phyloP scores from a whole-genome alignment of 768 basidiomycete species.

The Trametes elegans region DNA sequence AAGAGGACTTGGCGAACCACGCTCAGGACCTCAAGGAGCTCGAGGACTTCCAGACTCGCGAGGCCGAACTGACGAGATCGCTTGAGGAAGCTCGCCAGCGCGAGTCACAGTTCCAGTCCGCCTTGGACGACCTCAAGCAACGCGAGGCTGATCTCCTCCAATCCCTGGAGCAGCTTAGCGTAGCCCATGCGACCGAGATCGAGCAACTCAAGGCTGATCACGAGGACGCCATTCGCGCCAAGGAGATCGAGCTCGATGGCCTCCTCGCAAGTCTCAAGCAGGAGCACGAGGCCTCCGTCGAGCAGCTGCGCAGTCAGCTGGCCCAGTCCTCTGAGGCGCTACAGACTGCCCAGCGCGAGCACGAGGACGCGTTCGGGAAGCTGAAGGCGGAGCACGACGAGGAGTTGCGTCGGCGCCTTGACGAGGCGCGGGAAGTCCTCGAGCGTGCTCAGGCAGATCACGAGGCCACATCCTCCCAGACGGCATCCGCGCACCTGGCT shows the following conservation, averaged over 20 bases:
- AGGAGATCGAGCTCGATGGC: conserved; percentile 41
- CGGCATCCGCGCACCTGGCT: conserved; percentile 51
- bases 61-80: conserved; percentile 48
- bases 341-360: conserved; percentile 46
- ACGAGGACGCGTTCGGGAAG: conserved; percentile 58
- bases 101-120: conserved; percentile 52
- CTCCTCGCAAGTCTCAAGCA: conserved; percentile 45
- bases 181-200: conserved; percentile 47
- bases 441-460: conserved; percentile 53
- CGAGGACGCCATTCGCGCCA: conserved; percentile 40
- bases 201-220: conserved; percentile 47
- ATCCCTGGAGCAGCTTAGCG: conserved; percentile 48
- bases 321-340: conserved; percentile 30
- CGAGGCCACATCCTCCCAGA: conserved; percentile 45
- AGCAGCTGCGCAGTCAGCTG: conserved; percentile 29
- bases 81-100: conserved; percentile 52
- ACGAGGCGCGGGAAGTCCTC: conserved; percentile 54
- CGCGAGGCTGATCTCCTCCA: conserved; percentile 56
- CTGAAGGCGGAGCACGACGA: conserved; percentile 40
- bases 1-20: conserved; percentile 41
- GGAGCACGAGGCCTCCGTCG: conserved; percentile 15
- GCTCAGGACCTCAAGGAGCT: conserved; percentile 34
- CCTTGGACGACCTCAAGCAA: conserved; percentile 53
- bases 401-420: conserved; percentile 47
- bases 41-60: conserved; percentile 54